These are phyloP conservation scores for Lippia alba DNA, from an alignment of 305 asterid genomes.

Conservation along the genomic window DNA sequence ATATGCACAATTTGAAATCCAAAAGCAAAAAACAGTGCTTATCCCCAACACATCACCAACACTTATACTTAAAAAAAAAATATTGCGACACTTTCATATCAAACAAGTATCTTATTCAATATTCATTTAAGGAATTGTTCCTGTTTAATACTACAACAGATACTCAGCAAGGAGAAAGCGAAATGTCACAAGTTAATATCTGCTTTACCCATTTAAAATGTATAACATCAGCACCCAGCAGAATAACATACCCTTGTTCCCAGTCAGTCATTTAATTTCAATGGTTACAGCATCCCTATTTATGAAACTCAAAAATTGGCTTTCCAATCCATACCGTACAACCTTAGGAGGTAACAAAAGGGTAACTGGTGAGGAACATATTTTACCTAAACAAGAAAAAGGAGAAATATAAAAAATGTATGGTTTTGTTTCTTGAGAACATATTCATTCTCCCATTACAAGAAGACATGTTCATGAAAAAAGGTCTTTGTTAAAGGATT, in stretches of 20 bases:
- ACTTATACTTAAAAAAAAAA: constrained; percentile 11
- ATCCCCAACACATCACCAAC: constrained; percentile 6
- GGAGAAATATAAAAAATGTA: too few relatives aligned
- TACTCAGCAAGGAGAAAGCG: background rate
- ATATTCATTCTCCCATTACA: too few relatives aligned
- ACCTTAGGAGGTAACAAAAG: too few relatives aligned
- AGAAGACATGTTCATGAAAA: too few relatives aligned
- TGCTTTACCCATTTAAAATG: background rate
- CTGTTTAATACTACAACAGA: background rate
- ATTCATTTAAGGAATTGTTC: background rate
- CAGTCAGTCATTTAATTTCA: background rate
- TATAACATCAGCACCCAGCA: background rate
- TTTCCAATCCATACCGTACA: too few relatives aligned
- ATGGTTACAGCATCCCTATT: background rate
- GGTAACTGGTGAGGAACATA: too few relatives aligned
- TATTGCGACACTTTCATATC: background rate
- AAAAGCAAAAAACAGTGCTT: constrained; percentile 13
- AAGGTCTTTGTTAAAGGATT: too few relatives aligned
- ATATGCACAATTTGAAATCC: constrained; percentile 6
- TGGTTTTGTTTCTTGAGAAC: too few relatives aligned
- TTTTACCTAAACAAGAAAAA: too few relatives aligned
- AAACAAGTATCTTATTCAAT: background rate
- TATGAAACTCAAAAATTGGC: background rate
- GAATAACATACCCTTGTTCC: background rate
- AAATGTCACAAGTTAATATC: background rate